These are phyloP conservation scores for Psilocybe tampanensis DNA, from an alignment of 768 basidiomycete genomes.

Conservation along the genomic window DNA sequence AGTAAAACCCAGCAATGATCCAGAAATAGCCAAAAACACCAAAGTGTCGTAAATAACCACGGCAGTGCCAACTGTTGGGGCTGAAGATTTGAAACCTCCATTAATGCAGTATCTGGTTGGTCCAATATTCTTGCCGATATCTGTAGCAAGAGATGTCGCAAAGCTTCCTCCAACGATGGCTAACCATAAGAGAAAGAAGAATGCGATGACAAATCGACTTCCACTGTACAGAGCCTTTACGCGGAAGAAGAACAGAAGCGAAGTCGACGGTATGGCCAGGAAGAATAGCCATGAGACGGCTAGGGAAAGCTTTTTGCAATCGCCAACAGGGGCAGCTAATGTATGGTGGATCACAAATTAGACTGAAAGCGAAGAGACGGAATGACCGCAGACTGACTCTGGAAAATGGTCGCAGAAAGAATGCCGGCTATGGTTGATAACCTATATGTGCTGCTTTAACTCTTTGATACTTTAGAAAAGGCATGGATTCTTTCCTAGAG, in stretches of 20 bases:
- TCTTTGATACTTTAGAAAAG: too few relatives aligned
- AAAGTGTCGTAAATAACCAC: constrained; percentile 27
- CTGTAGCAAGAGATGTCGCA: neutral
- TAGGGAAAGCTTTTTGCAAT: neutral
- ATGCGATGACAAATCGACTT: constrained; percentile 13
- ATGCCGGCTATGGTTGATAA: too few relatives aligned
- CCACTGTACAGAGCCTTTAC: constrained; percentile 21
- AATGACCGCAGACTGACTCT: neutral
- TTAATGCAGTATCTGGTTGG: neutral
- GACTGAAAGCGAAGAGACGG: neutral
- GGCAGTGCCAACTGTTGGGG: constrained; percentile 4
- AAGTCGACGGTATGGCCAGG: constrained; percentile 9
- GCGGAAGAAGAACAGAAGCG: constrained; percentile 29
- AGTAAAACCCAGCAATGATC: constrained; percentile 14
- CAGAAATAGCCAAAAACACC: constrained; percentile 35
- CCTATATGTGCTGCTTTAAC: too few relatives aligned
- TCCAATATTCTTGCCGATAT: neutral
- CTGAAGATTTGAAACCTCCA: neutral
- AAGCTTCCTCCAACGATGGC: constrained; percentile 4
- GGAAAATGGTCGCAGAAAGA: too few relatives aligned
- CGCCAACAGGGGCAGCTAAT: neutral
- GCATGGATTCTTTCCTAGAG: too few relatives aligned
- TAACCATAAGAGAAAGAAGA: constrained; percentile 12
- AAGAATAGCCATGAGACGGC: neutral
- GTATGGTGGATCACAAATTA: neutral